Conservation (phyloP, 2,329 filamentous ascomycete species). For the Myriosclerotinia duriaeana region DNA sequence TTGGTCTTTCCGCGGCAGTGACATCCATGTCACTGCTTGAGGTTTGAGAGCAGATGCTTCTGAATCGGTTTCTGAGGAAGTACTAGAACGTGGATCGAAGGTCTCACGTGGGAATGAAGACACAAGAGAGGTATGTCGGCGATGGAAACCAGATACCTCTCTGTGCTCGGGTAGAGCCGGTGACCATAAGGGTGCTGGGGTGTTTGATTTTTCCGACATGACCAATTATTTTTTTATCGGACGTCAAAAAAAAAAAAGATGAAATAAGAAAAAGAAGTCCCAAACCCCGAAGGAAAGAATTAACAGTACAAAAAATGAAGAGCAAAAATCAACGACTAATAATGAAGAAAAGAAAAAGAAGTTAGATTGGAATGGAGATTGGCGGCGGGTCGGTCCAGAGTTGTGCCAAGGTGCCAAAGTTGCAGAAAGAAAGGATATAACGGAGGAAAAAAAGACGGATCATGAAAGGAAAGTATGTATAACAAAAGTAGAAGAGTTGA, state of each 20-base stretch:
- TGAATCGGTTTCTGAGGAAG: slow-evolving; percentile 8
- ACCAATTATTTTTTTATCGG: background rate
- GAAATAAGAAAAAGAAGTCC: background rate
- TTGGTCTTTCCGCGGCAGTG: slow-evolving; percentile 74
- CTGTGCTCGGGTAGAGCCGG: background rate
- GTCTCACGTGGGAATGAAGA: slow-evolving; percentile 17
- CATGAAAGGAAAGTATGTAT: background rate
- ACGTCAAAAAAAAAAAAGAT: background rate
- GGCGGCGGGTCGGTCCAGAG: background rate
- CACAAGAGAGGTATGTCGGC: slow-evolving; percentile 12
- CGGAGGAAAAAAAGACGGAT: background rate
- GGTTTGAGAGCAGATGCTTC: slow-evolving; percentile 19
- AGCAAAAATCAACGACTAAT: background rate
- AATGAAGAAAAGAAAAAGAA: background rate
- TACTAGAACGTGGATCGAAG: slow-evolving; percentile 9
- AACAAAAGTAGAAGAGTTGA: slow-evolving; percentile 1
- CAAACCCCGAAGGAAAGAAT: background rate
- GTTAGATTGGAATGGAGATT: background rate
- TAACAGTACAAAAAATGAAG: background rate
- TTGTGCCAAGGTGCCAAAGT: background rate
- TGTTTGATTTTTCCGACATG: slow-evolving; percentile 8
- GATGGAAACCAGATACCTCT: slow-evolving; percentile 13
- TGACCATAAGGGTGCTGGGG: background rate
- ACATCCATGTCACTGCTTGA: slow-evolving; percentile 61
- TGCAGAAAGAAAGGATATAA: background rate